Evolutionary conservation across 129 eudicot genomes (phyloP).

Genomic region (Artemisia tridentata): DNA sequence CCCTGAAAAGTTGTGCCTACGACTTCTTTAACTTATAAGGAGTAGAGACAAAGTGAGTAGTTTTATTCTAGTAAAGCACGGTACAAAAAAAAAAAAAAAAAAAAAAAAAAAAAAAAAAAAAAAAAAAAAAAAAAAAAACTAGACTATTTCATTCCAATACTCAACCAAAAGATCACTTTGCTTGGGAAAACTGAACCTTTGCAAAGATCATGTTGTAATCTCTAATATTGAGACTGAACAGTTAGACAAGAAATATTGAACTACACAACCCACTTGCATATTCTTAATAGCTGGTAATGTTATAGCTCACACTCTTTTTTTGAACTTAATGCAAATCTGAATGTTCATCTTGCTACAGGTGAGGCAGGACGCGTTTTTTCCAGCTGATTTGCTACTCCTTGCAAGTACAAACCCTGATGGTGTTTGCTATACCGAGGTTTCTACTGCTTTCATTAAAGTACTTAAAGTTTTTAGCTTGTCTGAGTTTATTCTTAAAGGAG

Average conservation of each 20-base stretch:
- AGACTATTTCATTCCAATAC: no score
- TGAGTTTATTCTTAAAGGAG: slow-evolving; percentile 4
- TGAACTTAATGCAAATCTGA: slow-evolving; percentile 22
- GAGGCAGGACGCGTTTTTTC: slow-evolving; percentile 87
- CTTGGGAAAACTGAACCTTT: neutral
- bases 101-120: no score
- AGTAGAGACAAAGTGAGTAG: neutral
- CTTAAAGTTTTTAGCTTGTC: neutral
- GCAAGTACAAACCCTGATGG: slow-evolving; percentile 96
- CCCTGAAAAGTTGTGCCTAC: neutral
- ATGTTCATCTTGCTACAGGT: slow-evolving; percentile 53
- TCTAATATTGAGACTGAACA: slow-evolving; percentile 11
- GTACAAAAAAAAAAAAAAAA: no score
- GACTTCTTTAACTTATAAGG: neutral
- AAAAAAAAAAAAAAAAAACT: no score
- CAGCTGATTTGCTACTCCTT: slow-evolving; percentile 92
- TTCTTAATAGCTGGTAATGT: slow-evolving; percentile 9
- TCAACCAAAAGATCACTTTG: slow-evolving; percentile 6
- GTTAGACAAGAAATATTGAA: neutral
- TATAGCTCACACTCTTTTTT: neutral
- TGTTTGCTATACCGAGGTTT: slow-evolving; percentile 92
- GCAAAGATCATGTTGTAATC: slow-evolving; percentile 1
- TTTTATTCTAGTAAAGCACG: neutral
- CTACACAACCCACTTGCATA: slow-evolving; percentile 8
- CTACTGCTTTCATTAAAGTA: neutral